These are phyloP conservation scores for Kazachstania sp. DNA, from an alignment of 1,139 yeast species.

Conservation along the genomic window DNA sequence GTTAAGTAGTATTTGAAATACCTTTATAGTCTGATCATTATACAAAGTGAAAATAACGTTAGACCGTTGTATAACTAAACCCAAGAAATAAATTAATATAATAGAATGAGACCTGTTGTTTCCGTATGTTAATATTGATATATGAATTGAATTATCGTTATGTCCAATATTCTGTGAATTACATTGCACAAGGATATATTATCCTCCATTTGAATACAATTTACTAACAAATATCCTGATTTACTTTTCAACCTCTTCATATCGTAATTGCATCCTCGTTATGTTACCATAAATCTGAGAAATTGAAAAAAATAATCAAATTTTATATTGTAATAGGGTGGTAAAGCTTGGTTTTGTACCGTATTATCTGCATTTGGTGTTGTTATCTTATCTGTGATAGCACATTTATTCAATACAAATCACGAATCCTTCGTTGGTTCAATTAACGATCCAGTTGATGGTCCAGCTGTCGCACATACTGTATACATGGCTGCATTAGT, in stretches of 20 bases:
- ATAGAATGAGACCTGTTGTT: slow-evolving; percentile 38
- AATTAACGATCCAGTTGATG: slow-evolving; percentile 82
- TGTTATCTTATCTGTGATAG: slow-evolving; percentile 76
- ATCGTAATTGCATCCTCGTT: not conserved
- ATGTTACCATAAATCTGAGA: not conserved
- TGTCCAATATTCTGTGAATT: not conserved
- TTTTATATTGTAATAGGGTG: slow-evolving; percentile 40
- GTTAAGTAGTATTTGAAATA: too few relatives aligned
- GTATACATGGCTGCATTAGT: slow-evolving; percentile 85
- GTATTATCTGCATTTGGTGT: slow-evolving; percentile 85
- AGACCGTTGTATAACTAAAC: not conserved
- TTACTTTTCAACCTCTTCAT: not conserved
- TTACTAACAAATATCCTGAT: not conserved
- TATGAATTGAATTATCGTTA: not conserved
- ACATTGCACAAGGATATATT: too few relatives aligned
- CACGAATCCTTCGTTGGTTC: slow-evolving; percentile 94
- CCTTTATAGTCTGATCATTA: too few relatives aligned
- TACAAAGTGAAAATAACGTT: not conserved
- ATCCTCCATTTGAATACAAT: too few relatives aligned
- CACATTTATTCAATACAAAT: slow-evolving; percentile 65
- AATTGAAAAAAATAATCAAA: slow-evolving; percentile 1
- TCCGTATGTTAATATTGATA: slow-evolving; percentile 32
- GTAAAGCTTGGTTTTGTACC: slow-evolving; percentile 93
- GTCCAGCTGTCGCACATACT: slow-evolving; percentile 85
- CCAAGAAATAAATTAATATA: not conserved